phyloP scores from a whole-genome alignment of 2,329 filamentous ascomycete genomes.

The Sporothrix phasma region DNA sequence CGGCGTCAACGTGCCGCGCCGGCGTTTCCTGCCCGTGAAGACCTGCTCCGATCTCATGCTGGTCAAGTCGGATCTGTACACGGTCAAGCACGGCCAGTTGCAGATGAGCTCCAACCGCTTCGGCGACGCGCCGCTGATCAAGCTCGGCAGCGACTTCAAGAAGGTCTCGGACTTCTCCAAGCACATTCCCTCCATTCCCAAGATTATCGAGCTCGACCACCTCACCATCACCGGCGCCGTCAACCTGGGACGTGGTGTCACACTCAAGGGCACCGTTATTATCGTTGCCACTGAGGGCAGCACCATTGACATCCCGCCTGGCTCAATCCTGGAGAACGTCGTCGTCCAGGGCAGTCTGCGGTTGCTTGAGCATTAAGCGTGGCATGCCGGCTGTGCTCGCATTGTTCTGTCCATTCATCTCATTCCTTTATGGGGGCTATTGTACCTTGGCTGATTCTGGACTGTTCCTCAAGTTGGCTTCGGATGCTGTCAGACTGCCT shows the following conservation, averaged over 20 bases:
- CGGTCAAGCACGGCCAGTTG: conserved; percentile 94
- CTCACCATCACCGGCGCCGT: conserved; percentile 96
- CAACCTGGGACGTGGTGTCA: conserved; percentile 91
- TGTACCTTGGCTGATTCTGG: neutral
- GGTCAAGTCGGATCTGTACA: conserved; percentile 99
- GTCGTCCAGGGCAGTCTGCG: conserved; percentile 95
- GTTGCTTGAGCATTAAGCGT: conserved; percentile 51
- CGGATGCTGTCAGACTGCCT: neutral
- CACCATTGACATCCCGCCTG: conserved; percentile 95
- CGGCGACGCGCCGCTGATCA: conserved; percentile 93
- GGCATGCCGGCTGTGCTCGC: neutral
- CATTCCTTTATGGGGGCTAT: neutral
- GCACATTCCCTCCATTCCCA: conserved; percentile 76
- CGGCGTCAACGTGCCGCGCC: conserved; percentile 95
- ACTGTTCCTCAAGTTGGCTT: neutral
- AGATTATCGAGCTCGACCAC: conserved; percentile 86
- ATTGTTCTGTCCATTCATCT: neutral
- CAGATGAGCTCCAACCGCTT: conserved; percentile 95
- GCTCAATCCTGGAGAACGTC: conserved; percentile 95
- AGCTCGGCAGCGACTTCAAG: conserved; percentile 98
- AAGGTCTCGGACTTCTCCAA: conserved; percentile 97
- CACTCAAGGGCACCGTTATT: conserved; percentile 95
- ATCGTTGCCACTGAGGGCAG: conserved; percentile 96
- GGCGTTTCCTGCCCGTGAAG: conserved; percentile 98
- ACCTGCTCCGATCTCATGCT: conserved; percentile 99